Percentiles rank a stretch among this genome's conserved stretches.
Conservation (phyloP, 345 rosid genomes). For the Euphorbia pulcherrima region DNA sequence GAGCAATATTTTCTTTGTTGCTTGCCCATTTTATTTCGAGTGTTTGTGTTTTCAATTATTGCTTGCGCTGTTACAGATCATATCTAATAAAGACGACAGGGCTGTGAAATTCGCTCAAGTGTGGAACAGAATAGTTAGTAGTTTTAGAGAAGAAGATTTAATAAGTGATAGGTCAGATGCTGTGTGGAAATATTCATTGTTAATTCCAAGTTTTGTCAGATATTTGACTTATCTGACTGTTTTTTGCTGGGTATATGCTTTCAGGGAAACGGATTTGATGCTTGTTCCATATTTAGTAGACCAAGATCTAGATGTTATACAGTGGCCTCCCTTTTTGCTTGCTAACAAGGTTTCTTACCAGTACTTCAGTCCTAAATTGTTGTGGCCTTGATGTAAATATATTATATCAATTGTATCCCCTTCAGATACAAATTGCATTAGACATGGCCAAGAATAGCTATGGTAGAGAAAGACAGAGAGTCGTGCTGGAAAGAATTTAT, state of each 20-base stretch:
- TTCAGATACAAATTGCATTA: conserved; percentile 87
- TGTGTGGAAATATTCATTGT: not conserved
- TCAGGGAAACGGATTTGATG: conserved; percentile 91
- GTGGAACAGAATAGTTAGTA: conserved; percentile 92
- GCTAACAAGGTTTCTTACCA: conserved; percentile 82
- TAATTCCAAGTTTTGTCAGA: not conserved
- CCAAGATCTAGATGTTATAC: conserved; percentile 75
- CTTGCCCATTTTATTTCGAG: too few species aligned
- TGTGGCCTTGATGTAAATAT: conserved; percentile 8
- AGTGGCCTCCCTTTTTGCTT: conserved; percentile 97
- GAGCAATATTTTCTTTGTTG: too few species aligned
- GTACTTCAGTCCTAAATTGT: not conserved
- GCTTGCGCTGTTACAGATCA: conserved; percentile 38
- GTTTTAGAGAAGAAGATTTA: conserved; percentile 95
- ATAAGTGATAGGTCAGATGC: conserved; percentile 60
- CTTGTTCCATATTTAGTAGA: conserved; percentile 99
- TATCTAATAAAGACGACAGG: conserved; percentile 59
- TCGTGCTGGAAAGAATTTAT: conserved; percentile 74
- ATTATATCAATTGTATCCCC: conserved; percentile 17
- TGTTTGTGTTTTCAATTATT: too few species aligned
- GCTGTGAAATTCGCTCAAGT: conserved; percentile 95
- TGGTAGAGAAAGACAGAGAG: conserved; percentile 83
- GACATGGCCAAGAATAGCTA: conserved; percentile 99
- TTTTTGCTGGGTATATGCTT: conserved; percentile 19
- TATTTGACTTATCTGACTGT: not conserved